Percentiles rank a stretch among this genome's conserved stretches.
phyloP scores from a whole-genome alignment of 257 asterid genomes.

The Nemophila menziesii region DNA sequence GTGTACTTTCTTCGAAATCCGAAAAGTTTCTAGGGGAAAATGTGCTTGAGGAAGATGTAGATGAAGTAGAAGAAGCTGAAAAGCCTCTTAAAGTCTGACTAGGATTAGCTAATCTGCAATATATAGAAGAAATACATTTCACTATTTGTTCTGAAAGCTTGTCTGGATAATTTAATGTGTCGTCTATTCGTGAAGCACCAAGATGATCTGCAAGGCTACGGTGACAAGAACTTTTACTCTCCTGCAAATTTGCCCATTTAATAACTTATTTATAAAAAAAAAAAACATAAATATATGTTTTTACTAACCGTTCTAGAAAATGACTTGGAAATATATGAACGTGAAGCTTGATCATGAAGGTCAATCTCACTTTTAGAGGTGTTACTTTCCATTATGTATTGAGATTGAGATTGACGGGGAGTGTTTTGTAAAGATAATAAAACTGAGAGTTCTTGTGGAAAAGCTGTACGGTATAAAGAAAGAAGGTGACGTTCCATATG shows the following conservation, averaged over 20 bases:
- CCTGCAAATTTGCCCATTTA: constrained; percentile 37
- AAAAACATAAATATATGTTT: background rate
- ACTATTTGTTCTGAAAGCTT: constrained; percentile 65
- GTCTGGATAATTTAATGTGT: constrained; percentile 41
- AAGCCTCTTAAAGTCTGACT: constrained; percentile 27
- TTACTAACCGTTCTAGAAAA: constrained; percentile 39
- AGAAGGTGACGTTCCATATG: constrained; percentile 66
- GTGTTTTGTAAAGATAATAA: constrained; percentile 14
- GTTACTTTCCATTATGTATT: constrained; percentile 12
- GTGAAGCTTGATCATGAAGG: constrained; percentile 22
- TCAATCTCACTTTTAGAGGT: constrained; percentile 11
- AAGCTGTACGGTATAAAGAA: constrained; percentile 55
- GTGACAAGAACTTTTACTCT: constrained; percentile 31
- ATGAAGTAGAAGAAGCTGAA: constrained; percentile 61
- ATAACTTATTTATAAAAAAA: constrained; percentile 6
- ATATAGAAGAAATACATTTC: constrained; percentile 68
- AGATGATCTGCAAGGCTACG: constrained; percentile 69
- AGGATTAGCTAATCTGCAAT: constrained; percentile 58
- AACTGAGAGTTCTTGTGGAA: constrained; percentile 36
- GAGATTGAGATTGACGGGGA: constrained; percentile 16
- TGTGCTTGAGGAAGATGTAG: constrained; percentile 65
- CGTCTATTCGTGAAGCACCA: constrained; percentile 33
- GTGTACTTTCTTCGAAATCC: constrained; percentile 45
- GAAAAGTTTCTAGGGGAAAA: constrained; percentile 71
- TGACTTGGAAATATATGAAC: constrained; percentile 34